Evolutionary conservation across 306 rosid species (phyloP), one percentile per base, ranked within the genome.

Genomic region (Datisca glomerata): DNA sequence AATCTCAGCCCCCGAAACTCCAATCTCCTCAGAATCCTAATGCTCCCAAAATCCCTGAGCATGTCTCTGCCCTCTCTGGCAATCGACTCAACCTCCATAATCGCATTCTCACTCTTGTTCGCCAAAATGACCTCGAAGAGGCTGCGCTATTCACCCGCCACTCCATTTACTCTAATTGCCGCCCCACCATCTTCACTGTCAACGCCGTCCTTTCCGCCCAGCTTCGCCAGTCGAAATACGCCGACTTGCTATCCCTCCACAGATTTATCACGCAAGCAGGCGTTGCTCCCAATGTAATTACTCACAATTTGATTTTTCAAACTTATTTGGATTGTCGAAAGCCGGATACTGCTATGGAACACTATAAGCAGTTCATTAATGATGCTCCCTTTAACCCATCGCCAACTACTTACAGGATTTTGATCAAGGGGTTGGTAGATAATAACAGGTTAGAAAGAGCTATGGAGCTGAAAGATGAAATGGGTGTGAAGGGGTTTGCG

Each of bases 181-280:
- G 91, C 1, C 98, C 98, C 9, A 80, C 98, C 22, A 89, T 89
- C 27, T 84, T 72, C 65, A 89, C 98, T 6, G 84, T 84, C 55
- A 89, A 89, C 16, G 52, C 95, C 3, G 95, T 89, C 8, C 91
- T 89, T 47, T 12, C 45, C 40, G 98, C 93, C 3, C 75, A 67
- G 12, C 75, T 89, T 38, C 91, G 98, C 33, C 95, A 89, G 44
- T 84, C 91, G 4, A 83, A 84, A 4, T 89, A 89, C 36, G 57
- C 93, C 8, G 98, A 89, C 16, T 81, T 89, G 34, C 68, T 89
- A 21, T 77, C 93, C 7, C 98, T 89, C 22, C 95, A 89, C 45
- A 83, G 98, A 1, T 89, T 89, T 56, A 80, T 89, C 6, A 84
- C 86, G 2, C 98, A 84, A 21, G 95, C 98, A 7, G 98, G 98